These are phyloP conservation scores for Talaromyces sp. DNA, from an alignment of 2,329 filamentous ascomycete species.

Conservation along the genomic window DNA sequence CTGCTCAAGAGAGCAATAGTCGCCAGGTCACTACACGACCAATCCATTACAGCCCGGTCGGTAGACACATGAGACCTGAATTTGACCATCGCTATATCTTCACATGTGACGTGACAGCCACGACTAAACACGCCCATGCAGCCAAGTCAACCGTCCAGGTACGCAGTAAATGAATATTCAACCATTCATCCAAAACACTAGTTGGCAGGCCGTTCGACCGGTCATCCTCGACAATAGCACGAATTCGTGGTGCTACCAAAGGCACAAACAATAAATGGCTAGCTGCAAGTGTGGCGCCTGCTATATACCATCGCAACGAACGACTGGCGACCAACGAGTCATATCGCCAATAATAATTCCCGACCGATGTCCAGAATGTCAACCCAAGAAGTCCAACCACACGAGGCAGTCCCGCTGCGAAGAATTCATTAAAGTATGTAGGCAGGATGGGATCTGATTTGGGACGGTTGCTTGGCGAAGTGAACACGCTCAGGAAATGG, in stretches of 20 bases:
- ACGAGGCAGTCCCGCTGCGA: slow-evolving; percentile 31
- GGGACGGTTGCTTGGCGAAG: slow-evolving; percentile 16
- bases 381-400: slow-evolving; percentile 33
- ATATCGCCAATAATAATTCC: slow-evolving; percentile 13
- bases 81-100: background rate
- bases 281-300: slow-evolving; percentile 1
- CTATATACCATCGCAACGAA: slow-evolving; percentile 11
- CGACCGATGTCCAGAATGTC: slow-evolving; percentile 10
- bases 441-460: slow-evolving; percentile 34
- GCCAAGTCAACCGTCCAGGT: slow-evolving; percentile 10
- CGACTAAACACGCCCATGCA: slow-evolving; percentile 8
- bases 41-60: no score
- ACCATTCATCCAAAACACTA: slow-evolving; percentile 3
- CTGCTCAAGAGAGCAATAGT: no score
- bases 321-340: background rate
- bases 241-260: slow-evolving; percentile 2
- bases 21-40: no score
- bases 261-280: slow-evolving; percentile 13
- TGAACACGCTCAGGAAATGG: slow-evolving; percentile 20
- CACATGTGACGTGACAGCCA: slow-evolving; percentile 6
- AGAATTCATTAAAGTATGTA: slow-evolving; percentile 41
- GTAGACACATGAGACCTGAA: no score
- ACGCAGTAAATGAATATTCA: slow-evolving; percentile 4
- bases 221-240: slow-evolving; percentile 5
- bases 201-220: background rate